Percentiles rank a stretch among this genome's conserved stretches.
Conservation (phyloP, 2,329 filamentous ascomycete genomes). For the Aureobasidium sp. region DNA sequence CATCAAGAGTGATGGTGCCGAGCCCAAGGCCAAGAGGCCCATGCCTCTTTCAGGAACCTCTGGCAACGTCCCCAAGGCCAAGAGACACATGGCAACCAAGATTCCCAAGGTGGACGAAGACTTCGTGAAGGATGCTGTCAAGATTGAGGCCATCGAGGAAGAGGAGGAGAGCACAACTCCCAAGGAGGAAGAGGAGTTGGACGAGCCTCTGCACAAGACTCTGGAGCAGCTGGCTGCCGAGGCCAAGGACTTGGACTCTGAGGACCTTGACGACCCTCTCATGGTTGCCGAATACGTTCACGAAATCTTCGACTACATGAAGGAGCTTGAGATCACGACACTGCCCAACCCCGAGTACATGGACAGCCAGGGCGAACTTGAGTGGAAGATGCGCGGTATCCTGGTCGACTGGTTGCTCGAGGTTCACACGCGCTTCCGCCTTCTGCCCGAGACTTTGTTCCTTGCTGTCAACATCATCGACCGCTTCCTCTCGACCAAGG, state of each 20-base stretch:
- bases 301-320: conserved; percentile 95
- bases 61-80: conserved; percentile 56
- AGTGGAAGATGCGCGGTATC: conserved; percentile 98
- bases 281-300: conserved; percentile 98
- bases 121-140: conserved; percentile 49
- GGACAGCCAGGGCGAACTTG: conserved; percentile 85
- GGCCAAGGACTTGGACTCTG: conserved; percentile 66
- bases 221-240: conserved; percentile 32
- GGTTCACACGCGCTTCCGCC: conserved; percentile 92
- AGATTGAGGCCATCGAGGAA: conserved; percentile 34
- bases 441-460: conserved; percentile 93
- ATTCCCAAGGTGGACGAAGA: conserved; percentile 53
- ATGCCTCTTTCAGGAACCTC: conserved; percentile 65
- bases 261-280: conserved; percentile 86
- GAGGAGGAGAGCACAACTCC: conserved; percentile 25
- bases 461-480: conserved; percentile 97
- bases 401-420: conserved; percentile 97
- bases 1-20: conserved; percentile 46
- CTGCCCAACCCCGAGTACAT: conserved; percentile 93
- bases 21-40: conserved; percentile 61
- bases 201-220: conserved; percentile 25
- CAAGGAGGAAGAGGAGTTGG: conserved; percentile 29
- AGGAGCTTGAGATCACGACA: conserved; percentile 70
- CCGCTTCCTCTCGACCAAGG: conserved; percentile 90
- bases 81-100: conserved; percentile 53